phyloP scores from a whole-genome alignment of 73 alveolate species.

The Stentor roeselii region DNA sequence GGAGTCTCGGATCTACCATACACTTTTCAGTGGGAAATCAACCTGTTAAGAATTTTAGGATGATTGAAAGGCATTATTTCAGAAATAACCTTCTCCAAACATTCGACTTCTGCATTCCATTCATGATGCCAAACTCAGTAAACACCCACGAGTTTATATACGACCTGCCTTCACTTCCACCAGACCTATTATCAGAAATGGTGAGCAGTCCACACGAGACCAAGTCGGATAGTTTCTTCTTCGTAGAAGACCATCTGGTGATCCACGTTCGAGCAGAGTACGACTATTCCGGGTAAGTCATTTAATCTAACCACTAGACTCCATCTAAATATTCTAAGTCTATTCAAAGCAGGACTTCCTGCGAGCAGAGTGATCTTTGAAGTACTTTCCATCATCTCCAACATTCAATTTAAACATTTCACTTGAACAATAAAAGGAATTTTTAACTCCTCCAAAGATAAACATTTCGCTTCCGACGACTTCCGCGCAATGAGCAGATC shows the following conservation, averaged over 20 bases:
- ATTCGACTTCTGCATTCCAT: slow-evolving; percentile 81
- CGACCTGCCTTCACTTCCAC: slow-evolving; percentile 72
- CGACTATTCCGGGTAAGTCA: slow-evolving; percentile 70
- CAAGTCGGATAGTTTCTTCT: slow-evolving; percentile 82
- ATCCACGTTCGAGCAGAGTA: slow-evolving; percentile 88
- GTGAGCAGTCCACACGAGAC: slow-evolving; percentile 80
- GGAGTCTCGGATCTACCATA: slow-evolving; percentile 69
- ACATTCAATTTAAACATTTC: background rate
- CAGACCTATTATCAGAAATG: slow-evolving; percentile 73
- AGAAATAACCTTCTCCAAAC: slow-evolving; percentile 62
- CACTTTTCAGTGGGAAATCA: slow-evolving; percentile 69
- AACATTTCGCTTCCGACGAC: background rate
- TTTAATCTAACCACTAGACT: no score
- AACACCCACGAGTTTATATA: slow-evolving; percentile 88
- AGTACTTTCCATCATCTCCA: no score
- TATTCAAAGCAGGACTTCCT: no score
- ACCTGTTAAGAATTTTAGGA: slow-evolving; percentile 66
- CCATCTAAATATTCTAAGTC: no score
- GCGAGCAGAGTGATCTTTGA: no score
- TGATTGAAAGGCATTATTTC: slow-evolving; percentile 85
- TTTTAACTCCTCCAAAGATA: slow-evolving; percentile 28
- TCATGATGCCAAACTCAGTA: slow-evolving; percentile 83
- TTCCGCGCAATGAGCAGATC: slow-evolving; percentile 27
- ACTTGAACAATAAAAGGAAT: background rate
- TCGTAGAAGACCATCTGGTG: slow-evolving; percentile 77